Base-by-base conservation (phyloP, 306 rosid species). In the Coriaria nepalensis region DNA sequence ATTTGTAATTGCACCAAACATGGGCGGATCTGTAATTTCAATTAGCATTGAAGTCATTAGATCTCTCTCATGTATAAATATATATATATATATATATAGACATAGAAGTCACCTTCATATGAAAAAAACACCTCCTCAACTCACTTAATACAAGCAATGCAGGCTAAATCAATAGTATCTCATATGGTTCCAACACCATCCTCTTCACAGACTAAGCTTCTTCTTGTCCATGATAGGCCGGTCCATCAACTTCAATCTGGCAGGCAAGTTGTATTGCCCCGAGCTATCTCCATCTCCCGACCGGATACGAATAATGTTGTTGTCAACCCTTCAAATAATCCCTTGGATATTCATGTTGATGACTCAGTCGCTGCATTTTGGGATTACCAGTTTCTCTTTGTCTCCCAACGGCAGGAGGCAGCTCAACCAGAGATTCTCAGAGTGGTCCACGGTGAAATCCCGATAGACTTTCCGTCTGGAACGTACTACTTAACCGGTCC, bases 401-500 rank as follows among this genome's bases (percentile, higher is more conserved):
- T 81, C 10, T 90, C 97, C 0, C 95, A 90, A 49, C 61, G 95
- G 6, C 64, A 69, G 0, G 93, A 90, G 60, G 64, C 93, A 2
- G 29, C 50, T 0, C 58, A 73, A 44, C 82, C 95, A 0, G 4
- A 69, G 3, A 50, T 37, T 0, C 75, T 90, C 4, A 43, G 50
- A 1, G 68, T 57, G 0, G 73, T 76, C 5, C 75, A 79, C 2
- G 97, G 97, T 1, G 70, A 48, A 0, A 49, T 90, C 6, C 97
- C 97, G 0, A 0, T 6, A 0, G 80, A 84, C 56, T 81, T 90
- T 9, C 97, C 97, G 0, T 45, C 77, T 1, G 95, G 97, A 0
- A 77, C 95, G 2, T 84, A 90, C 68, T 90, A 84, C 53, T 56
- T 90, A 7, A 57, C 84, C 0, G 95, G 97, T 8, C 95, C 97